phyloP scores from a whole-genome alignment of 2,329 filamentous ascomycete species.

The Chrysoporthe cubensis region DNA sequence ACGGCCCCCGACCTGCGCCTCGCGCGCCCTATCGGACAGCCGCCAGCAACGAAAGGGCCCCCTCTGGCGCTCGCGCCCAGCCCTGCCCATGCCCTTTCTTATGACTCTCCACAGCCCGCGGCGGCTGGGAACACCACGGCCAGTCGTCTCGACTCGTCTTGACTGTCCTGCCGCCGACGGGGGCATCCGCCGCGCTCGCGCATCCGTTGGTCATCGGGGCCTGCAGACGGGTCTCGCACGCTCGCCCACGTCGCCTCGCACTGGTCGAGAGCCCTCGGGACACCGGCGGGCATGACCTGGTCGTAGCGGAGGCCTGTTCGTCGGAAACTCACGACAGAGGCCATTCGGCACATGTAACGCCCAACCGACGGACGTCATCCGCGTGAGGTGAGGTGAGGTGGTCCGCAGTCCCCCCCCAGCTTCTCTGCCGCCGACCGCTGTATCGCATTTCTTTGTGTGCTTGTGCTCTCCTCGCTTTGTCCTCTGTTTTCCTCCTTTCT shows the following conservation, averaged over 20 bases:
- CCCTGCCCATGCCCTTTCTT: background rate
- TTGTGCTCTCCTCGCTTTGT: slow-evolving; percentile 18
- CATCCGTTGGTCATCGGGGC: slow-evolving; percentile 17
- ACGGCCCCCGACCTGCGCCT: background rate
- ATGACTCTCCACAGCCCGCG: slow-evolving; percentile 1
- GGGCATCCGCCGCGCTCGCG: background rate
- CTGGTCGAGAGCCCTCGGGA: background rate
- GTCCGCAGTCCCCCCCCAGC: background rate
- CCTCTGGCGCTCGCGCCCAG: background rate
- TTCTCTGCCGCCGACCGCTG: slow-evolving; percentile 3
- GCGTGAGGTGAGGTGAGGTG: background rate
- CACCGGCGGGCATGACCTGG: slow-evolving; percentile 12
- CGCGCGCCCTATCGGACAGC: background rate
- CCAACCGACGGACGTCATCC: slow-evolving; percentile 20
- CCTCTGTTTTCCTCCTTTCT: slow-evolving; percentile 10
- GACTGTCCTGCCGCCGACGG: slow-evolving; percentile 24
- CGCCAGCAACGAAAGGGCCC: too few species aligned
- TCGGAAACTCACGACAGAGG: slow-evolving; percentile 17
- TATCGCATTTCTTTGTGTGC: slow-evolving; percentile 2
- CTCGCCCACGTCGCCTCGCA: slow-evolving; percentile 13
- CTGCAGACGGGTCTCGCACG: slow-evolving; percentile 15
- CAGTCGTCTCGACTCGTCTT: slow-evolving; percentile 27
- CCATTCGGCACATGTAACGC: slow-evolving; percentile 7
- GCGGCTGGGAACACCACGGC: slow-evolving; percentile 24
- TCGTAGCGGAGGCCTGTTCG: slow-evolving; percentile 15